Conservation (phyloP, 2,329 filamentous ascomycete species). For the Penicillium sp. region DNA sequence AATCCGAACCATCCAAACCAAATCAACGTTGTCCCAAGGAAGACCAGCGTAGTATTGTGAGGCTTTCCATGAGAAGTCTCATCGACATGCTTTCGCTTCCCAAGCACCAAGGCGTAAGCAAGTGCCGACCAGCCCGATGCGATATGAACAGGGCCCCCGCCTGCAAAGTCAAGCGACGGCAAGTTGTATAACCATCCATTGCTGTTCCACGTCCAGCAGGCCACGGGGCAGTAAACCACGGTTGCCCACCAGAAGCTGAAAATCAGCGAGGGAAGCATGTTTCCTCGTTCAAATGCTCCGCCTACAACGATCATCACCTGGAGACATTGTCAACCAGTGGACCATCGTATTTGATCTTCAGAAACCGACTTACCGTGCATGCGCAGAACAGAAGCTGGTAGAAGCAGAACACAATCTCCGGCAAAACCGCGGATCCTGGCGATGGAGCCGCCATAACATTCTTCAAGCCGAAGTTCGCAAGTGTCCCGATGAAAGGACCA, state of each 20-base stretch:
- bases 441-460: conserved; percentile 67
- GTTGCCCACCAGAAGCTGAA: conserved; percentile 77
- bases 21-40: conserved; percentile 66
- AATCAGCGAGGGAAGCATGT: conserved; percentile 67
- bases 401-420: conserved; percentile 70
- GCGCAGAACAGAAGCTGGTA: conserved; percentile 69
- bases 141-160: conserved; percentile 77
- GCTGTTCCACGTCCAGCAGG: conserved; percentile 79
- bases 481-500: conserved; percentile 66
- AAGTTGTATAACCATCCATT: conserved; percentile 74
- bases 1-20: conserved; percentile 63
- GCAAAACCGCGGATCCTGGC: conserved; percentile 61
- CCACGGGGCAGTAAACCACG: conserved; percentile 74
- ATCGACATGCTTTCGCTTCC: conserved; percentile 66
- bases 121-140: conserved; percentile 73
- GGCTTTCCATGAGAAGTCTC: conserved; percentile 61
- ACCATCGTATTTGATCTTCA: background rate
- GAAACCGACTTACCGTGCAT: conserved; percentile 42
- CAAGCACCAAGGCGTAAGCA: conserved; percentile 75
- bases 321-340: conserved; percentile 35
- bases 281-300: conserved; percentile 68
- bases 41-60: conserved; percentile 76
- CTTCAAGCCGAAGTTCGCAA: conserved; percentile 67
- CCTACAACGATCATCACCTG: conserved; percentile 70
- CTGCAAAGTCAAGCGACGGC: conserved; percentile 75